These are phyloP conservation scores for Sporothrix brunneoviolacea DNA, from an alignment of 2,329 filamentous ascomycete species.

Conservation along the genomic window DNA sequence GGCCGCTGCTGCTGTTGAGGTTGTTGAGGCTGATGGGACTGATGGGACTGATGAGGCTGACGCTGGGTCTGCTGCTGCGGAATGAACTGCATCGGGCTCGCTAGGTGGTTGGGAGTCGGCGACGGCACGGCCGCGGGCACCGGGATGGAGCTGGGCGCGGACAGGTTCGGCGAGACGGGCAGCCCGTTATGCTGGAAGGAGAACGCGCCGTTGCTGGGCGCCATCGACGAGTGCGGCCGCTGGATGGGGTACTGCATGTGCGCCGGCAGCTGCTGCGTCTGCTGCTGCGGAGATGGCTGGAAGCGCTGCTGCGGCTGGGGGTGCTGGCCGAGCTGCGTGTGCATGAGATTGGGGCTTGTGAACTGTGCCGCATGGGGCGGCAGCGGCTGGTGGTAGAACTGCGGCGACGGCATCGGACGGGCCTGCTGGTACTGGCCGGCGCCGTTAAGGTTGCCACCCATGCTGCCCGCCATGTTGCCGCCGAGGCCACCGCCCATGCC, in stretches of 20 bases:
- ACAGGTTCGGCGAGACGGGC: constrained; percentile 5
- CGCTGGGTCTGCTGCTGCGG: constrained; percentile 9
- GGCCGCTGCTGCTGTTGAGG: neutral
- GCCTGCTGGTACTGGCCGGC: constrained; percentile 5
- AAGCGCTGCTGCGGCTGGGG: constrained; percentile 5
- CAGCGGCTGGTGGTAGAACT: constrained; percentile 13
- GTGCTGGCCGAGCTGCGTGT: constrained; percentile 8
- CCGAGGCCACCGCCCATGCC: neutral
- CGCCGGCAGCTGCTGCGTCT: no score
- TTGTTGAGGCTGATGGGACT: neutral
- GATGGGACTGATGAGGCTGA: neutral
- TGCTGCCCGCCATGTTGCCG: neutral
- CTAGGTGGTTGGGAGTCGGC: constrained; percentile 8
- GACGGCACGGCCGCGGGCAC: constrained; percentile 6
- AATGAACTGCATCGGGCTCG: constrained; percentile 15
- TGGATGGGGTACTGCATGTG: constrained; percentile 14
- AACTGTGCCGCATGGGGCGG: constrained; percentile 6
- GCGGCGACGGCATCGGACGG: constrained; percentile 15
- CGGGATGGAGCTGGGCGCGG: constrained; percentile 10
- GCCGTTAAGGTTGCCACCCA: neutral
- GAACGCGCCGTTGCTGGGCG: constrained; percentile 3
- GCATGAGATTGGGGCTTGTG: constrained; percentile 7
- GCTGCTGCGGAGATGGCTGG: constrained; percentile 8
- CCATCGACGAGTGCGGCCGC: constrained; percentile 6
- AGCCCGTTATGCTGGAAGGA: constrained; percentile 10